Percentiles rank a stretch among this genome's conserved stretches.
phyloP scores from a whole-genome alignment of 2,329 filamentous ascomycete species.

The Cladophialophora psammophila region DNA sequence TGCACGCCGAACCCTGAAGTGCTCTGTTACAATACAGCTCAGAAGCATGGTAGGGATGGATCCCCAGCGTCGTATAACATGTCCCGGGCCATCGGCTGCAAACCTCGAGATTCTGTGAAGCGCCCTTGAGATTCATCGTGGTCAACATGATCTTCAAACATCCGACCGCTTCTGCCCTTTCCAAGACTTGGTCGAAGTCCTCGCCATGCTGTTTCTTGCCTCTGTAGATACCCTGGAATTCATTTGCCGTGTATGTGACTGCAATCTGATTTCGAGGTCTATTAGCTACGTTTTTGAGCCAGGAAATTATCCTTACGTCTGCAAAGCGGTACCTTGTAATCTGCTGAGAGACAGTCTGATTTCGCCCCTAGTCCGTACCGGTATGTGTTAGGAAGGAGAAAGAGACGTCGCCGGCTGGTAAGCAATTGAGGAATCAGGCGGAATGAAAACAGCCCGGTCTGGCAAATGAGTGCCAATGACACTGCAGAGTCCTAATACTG shows the following conservation, averaged over 20 bases:
- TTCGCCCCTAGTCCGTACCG: neutral
- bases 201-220: constrained; percentile 57
- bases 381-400: neutral
- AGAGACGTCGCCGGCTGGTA: neutral
- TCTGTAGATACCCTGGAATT: constrained; percentile 61
- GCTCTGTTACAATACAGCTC: too few relatives aligned
- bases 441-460: too few relatives aligned
- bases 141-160: constrained; percentile 17
- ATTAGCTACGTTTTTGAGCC: neutral
- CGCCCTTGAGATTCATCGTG: neutral
- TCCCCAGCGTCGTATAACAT: neutral
- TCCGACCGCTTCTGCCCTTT: constrained; percentile 11
- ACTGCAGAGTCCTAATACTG: too few relatives aligned
- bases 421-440: neutral
- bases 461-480: too few relatives aligned
- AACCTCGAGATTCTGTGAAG: neutral
- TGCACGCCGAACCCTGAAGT: too few relatives aligned
- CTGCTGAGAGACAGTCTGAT: neutral
- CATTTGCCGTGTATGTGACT: constrained; percentile 43
- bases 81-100: neutral
- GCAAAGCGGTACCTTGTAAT: neutral
- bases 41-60: neutral
- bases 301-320: neutral
- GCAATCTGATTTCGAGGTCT: constrained; percentile 38
- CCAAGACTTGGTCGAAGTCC: constrained; percentile 49